phyloP scores from a whole-genome alignment of 148 eudicot genomes.

The Cornus controversa region DNA sequence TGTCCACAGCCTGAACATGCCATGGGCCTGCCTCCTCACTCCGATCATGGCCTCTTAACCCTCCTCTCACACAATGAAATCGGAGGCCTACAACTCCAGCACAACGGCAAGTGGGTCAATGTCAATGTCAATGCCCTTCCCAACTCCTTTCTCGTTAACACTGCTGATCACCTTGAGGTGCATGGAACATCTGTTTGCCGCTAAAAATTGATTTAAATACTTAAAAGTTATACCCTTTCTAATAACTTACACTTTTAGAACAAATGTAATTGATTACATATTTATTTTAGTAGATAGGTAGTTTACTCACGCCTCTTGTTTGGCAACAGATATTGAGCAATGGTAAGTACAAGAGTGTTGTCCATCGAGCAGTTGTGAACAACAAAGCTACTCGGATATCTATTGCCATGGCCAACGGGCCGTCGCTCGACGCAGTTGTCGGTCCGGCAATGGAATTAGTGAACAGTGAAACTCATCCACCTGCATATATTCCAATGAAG shows the following conservation, averaged over 20 bases:
- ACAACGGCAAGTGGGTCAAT: conserved; percentile 25
- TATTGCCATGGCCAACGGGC: conserved; percentile 23
- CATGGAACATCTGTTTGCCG: neutral
- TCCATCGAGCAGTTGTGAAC: conserved; percentile 34
- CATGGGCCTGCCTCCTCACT: conserved; percentile 35
- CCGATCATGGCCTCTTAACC: conserved; percentile 34
- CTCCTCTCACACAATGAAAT: conserved; percentile 23
- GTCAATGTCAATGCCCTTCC: conserved; percentile 28
- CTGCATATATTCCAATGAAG: conserved; percentile 23
- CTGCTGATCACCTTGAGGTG: conserved; percentile 36
- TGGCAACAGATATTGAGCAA: conserved; percentile 28
- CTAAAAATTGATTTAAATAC: too few species aligned
- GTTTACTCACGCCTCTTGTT: too few species aligned
- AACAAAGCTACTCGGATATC: conserved; percentile 27
- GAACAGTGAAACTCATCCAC: neutral
- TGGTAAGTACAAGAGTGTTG: conserved; percentile 30
- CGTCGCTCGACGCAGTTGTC: conserved; percentile 26
- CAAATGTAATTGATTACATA: too few species aligned
- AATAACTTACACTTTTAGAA: too few species aligned
- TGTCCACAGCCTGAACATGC: conserved; percentile 36
- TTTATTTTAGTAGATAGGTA: too few species aligned
- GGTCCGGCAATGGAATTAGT: conserved; percentile 20
- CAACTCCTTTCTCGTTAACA: conserved; percentile 35
- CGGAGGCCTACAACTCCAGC: conserved; percentile 27
- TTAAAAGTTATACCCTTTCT: too few species aligned